These are phyloP conservation scores for Antitrichia curtipendula DNA, from an alignment of 225 moss, liverwort and hornwort species.

Conservation along the genomic window DNA sequence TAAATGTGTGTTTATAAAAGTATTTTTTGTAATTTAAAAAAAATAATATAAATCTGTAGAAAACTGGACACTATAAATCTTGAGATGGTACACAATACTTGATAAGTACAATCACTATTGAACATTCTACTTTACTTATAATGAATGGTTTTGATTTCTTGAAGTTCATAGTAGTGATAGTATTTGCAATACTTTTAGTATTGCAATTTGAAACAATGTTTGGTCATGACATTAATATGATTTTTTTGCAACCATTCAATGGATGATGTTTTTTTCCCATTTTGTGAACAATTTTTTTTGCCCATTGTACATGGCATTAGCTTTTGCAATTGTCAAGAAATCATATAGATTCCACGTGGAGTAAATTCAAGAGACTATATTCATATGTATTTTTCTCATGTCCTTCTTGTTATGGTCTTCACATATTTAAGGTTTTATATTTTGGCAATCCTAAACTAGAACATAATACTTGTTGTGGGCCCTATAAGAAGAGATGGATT, in stretches of 20 bases:
- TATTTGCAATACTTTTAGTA: no score
- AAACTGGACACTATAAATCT: not conserved
- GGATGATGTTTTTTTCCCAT: not conserved
- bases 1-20: no score
- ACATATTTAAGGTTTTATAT: not conserved
- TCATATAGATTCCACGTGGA: not conserved
- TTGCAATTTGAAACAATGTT: not conserved
- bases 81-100: not conserved
- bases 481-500: not conserved
- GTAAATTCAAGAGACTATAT: not conserved
- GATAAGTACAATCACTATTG: no score
- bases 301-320: no score
- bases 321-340: not conserved
- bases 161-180: no score
- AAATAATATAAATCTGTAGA: not conserved
- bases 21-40: no score
- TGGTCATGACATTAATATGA: not conserved
- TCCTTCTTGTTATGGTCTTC: not conserved
- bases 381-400: not conserved
- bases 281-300: not conserved
- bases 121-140: no score
- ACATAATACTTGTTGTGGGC: accelerated
- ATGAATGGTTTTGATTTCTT: no score
- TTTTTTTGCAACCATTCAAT: not conserved
- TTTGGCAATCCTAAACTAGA: not conserved